Evolutionary conservation across 495 filamentous ascomycete species (phyloP).

Genomic region (Terfezia claveryi): DNA sequence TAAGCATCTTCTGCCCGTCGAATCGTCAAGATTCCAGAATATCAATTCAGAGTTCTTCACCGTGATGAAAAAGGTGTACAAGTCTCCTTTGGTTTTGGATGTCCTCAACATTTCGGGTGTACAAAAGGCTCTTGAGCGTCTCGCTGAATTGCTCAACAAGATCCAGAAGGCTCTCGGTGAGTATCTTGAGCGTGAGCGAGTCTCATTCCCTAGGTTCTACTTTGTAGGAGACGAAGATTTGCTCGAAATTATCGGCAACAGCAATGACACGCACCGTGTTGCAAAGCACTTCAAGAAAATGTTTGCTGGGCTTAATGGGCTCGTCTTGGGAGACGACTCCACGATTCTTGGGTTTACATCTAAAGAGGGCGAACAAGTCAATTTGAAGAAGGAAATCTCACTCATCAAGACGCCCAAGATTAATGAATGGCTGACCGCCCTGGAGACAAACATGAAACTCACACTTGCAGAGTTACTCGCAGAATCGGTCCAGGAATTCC

Average conservation of each 20-base stretch:
- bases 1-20: conserved; percentile 88
- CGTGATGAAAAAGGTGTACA: conserved; percentile 97
- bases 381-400: conserved; percentile 71
- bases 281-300: conserved; percentile 99
- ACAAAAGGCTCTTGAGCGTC: conserved; percentile 80
- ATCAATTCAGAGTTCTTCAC: conserved; percentile 96
- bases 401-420: conserved; percentile 81
- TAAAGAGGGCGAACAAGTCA: conserved; percentile 82
- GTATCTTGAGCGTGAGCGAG: conserved; percentile 89
- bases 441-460: conserved; percentile 84
- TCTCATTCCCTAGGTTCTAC: conserved; percentile 95
- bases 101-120: conserved; percentile 86
- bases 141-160: conserved; percentile 90
- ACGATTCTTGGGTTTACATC: conserved; percentile 82
- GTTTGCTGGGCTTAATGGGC: conserved; percentile 84
- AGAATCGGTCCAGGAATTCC: conserved; percentile 60
- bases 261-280: conserved; percentile 84
- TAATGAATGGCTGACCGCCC: conserved; percentile 86
- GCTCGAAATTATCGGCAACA: conserved; percentile 98
- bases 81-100: conserved; percentile 80
- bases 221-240: conserved; percentile 98
- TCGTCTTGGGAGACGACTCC: conserved; percentile 75
- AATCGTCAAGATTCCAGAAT: conserved; percentile 90
- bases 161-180: conserved; percentile 98
- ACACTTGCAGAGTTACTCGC: conserved; percentile 77